Conservation (phyloP, 2,329 filamentous ascomycete genomes). For the Pseudogymnoascus sp. region DNA sequence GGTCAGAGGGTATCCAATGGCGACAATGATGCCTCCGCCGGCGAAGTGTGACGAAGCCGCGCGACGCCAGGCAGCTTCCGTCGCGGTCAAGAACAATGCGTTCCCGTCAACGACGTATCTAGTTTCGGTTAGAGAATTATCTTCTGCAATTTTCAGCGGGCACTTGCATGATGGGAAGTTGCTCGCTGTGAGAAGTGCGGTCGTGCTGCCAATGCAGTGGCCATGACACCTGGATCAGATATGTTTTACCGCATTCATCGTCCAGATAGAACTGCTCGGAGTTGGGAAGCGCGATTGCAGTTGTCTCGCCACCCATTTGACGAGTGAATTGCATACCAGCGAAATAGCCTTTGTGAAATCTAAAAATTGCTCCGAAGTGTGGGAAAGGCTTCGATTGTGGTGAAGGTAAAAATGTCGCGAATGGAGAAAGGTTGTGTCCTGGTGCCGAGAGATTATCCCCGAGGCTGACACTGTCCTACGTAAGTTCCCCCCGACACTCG, state of each 20-base stretch:
- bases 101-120: conserved; percentile 41
- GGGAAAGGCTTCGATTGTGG: neutral
- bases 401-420: neutral
- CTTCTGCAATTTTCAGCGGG: conserved; percentile 26
- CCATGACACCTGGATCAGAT: conserved; percentile 34
- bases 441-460: neutral
- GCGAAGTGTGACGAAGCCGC: conserved; percentile 27
- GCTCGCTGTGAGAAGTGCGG: conserved; percentile 20
- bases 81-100: conserved; percentile 35
- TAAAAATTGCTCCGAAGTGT: neutral
- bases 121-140: conserved; percentile 36
- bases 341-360: neutral
- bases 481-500: neutral
- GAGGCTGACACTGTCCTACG: neutral
- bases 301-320: conserved; percentile 3
- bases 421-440: neutral
- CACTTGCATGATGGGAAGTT: conserved; percentile 36
- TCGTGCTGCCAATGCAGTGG: conserved; percentile 27
- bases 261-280: conserved; percentile 13
- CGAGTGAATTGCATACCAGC: neutral
- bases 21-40: conserved; percentile 43
- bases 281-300: neutral
- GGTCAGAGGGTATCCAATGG: conserved; percentile 46
- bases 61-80: conserved; percentile 40
- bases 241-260: conserved; percentile 32